Evolutionary conservation across 2,329 filamentous ascomycete species (phyloP), one percentile per base, ranked within the genome.

Genomic region (Sclerotinia borealis): DNA sequence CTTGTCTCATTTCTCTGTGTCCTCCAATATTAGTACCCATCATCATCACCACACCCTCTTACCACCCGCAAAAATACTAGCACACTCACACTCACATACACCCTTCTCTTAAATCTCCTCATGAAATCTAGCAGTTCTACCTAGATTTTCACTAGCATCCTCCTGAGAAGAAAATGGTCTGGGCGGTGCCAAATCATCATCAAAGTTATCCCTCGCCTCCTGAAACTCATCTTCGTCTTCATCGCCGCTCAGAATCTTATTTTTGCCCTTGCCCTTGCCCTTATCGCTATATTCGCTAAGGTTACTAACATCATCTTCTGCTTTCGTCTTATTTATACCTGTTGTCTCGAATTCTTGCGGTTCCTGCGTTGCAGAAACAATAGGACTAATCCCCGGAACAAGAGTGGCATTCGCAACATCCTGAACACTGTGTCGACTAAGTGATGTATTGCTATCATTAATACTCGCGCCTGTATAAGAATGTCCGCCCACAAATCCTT

Each of bases 51-150:
- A n/a, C n/a, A n/a, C n/a, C n/a, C n/a, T n/a, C n/a, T 34, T 22
- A 10, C 27, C 43, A 27, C 11, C 13, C 3, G 5, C 19, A 47
- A 4, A 19, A 34, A 45, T 22, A 45, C 29, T 9, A 31, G 22
- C 10, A 11, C 19, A 45, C 19, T 45, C 4, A 56, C 10, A 11
- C 19, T 31, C 19, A 34, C 4, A 56, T 22, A 25, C 7, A 19
- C 15, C 19, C 34, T 19, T 29, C 29, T n/a, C 61, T 72, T 69
- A 79, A 62, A 87, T 79, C 66, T 83, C 81, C 75, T 88, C 85
- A 54, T 77, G 77, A 68, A 88, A 88, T 68, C 78, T 82, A 45
- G 85, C 85, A 66, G 83, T 83, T 60, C 85, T 76, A 5, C 75
- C 79, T 0, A 84, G 83, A 72, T 83, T 86, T 59, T 77, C 78